phyloP scores from a whole-genome alignment of 176 grass and related monocot genomes.

The Musa acuminata region DNA sequence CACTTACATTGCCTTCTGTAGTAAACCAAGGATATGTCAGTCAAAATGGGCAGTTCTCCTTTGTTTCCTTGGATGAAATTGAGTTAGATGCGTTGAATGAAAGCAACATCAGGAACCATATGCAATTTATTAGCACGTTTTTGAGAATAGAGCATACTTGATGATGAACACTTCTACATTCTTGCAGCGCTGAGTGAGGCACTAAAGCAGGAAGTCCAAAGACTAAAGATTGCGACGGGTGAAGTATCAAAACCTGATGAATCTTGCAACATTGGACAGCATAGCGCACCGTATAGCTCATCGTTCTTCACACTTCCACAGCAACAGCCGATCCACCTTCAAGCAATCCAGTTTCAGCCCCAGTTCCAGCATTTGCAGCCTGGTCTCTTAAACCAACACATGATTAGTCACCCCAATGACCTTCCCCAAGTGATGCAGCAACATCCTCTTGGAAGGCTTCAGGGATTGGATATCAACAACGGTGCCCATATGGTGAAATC shows the following conservation, averaged over 20 bases:
- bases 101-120: no score
- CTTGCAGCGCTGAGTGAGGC: slow-evolving; percentile 86
- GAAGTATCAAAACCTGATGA: slow-evolving; percentile 58
- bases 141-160: background rate
- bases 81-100: no score
- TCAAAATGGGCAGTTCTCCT: no score
- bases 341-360: slow-evolving; percentile 37
- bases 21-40: no score
- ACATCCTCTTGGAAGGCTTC: slow-evolving; percentile 55
- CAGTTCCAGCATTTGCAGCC: slow-evolving; percentile 48
- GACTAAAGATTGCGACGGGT: slow-evolving; percentile 82
- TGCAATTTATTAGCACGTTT: no score
- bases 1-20: no score
- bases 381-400: slow-evolving; percentile 51
- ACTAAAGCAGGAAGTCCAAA: slow-evolving; percentile 84
- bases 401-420: slow-evolving; percentile 44
- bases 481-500: slow-evolving; percentile 66
- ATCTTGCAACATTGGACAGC: slow-evolving; percentile 63
- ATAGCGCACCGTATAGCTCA: slow-evolving; percentile 50
- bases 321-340: slow-evolving; percentile 42
- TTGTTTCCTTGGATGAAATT: no score
- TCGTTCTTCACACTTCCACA: slow-evolving; percentile 57
- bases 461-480: slow-evolving; percentile 84
- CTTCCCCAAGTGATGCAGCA: slow-evolving; percentile 73
- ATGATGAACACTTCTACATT: background rate